Percentiles rank a stretch among this genome's conserved stretches.
Evolutionary conservation across 306 rosid genomes (phyloP).

Genomic region (Cicer judaicum): DNA sequence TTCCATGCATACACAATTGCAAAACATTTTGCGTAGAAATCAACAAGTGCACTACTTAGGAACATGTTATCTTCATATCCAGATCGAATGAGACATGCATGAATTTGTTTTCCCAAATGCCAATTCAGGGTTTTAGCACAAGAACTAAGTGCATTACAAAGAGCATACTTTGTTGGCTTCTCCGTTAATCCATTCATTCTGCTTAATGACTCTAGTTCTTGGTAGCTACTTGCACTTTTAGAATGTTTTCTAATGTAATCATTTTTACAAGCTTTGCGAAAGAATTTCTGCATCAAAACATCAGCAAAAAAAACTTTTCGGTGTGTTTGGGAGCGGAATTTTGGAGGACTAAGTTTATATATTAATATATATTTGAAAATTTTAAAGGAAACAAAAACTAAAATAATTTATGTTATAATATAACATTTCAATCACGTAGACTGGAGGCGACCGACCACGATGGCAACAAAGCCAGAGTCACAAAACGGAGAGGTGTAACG

Average conservation of each 20-base stretch:
- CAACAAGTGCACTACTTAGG: slow-evolving; percentile 58
- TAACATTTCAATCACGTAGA: no score
- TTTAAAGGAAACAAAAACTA: no score
- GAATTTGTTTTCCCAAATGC: slow-evolving; percentile 58
- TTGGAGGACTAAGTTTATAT: no score
- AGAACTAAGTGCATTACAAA: slow-evolving; percentile 61
- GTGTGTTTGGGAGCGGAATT: no score
- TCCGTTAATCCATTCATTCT: slow-evolving; percentile 31
- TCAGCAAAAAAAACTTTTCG: not conserved
- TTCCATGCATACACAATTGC: slow-evolving; percentile 57
- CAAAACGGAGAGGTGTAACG: no score
- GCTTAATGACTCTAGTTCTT: slow-evolving; percentile 40
- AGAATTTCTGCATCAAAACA: slow-evolving; percentile 42
- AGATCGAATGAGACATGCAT: slow-evolving; percentile 52
- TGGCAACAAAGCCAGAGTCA: no score
- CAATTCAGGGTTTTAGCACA: slow-evolving; percentile 57
- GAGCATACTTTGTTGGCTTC: slow-evolving; percentile 47
- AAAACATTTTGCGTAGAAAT: slow-evolving; percentile 66
- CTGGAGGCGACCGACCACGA: no score
- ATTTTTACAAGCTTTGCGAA: slow-evolving; percentile 17
- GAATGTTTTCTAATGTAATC: slow-evolving; percentile 7
- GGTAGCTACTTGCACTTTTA: slow-evolving; percentile 18
- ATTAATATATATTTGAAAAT: no score
- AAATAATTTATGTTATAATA: no score
- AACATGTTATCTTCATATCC: slow-evolving; percentile 59